Percentiles rank a stretch among this genome's conserved stretches.
Evolutionary conservation across 2,329 filamentous ascomycete species (phyloP).

Genomic region (Sphaerulina vaccinii): DNA sequence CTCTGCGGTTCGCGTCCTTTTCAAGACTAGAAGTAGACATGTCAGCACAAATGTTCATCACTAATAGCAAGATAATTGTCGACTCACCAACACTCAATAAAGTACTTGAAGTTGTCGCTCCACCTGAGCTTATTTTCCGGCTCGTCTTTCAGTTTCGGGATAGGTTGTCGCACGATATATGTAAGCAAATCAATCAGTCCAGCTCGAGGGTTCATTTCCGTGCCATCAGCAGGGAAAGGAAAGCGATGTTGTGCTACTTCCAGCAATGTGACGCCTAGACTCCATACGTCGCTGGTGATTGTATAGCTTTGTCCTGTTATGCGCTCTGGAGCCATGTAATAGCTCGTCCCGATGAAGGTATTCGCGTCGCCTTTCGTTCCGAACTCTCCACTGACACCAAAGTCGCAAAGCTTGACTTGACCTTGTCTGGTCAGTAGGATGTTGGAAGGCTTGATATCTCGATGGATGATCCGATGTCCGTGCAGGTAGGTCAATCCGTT

Average conservation of each 20-base stretch:
- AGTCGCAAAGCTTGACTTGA: slow-evolving; percentile 96
- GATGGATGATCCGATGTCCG: slow-evolving; percentile 93
- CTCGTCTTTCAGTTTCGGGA: slow-evolving; percentile 94
- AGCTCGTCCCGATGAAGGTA: slow-evolving; percentile 97
- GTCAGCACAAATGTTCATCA: neutral
- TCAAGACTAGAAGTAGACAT: slow-evolving; percentile 65
- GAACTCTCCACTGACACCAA: slow-evolving; percentile 95
- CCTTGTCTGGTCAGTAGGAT: slow-evolving; percentile 90
- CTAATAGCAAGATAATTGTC: neutral
- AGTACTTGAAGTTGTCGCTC: slow-evolving; percentile 98
- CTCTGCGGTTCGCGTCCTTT: slow-evolving; percentile 82
- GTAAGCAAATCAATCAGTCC: slow-evolving; percentile 93
- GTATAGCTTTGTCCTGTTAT: slow-evolving; percentile 98
- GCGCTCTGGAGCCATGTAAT: slow-evolving; percentile 98
- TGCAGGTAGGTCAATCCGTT: slow-evolving; percentile 94
- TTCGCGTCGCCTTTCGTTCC: slow-evolving; percentile 98
- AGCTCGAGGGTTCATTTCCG: slow-evolving; percentile 89
- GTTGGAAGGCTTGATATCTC: slow-evolving; percentile 98
- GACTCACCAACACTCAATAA: slow-evolving; percentile 95
- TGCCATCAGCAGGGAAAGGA: slow-evolving; percentile 94
- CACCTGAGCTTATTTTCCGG: slow-evolving; percentile 74
- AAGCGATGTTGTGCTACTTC: slow-evolving; percentile 99
- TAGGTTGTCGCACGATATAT: slow-evolving; percentile 93
- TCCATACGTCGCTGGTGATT: slow-evolving; percentile 98
- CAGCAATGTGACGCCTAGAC: slow-evolving; percentile 90